Evolutionary conservation across 306 rosid species (phyloP).

Genomic region (Malus orientalis): DNA sequence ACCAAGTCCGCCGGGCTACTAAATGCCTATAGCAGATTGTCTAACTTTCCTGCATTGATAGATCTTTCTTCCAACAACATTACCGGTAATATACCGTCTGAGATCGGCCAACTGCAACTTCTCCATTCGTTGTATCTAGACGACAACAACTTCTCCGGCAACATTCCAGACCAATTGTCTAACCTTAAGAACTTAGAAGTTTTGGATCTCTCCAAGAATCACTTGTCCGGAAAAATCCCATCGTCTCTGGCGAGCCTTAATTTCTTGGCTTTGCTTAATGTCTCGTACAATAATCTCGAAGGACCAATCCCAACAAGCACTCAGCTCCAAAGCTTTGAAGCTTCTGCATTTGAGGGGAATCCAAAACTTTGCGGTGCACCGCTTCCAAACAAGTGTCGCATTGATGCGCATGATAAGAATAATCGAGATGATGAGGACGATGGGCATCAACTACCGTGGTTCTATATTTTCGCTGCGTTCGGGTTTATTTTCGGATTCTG

Average conservation of each 20-base stretch:
- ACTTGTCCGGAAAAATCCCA: background rate
- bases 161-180: background rate
- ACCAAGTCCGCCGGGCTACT: no score
- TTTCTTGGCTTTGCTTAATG: no score
- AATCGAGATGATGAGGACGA: background rate
- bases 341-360: no score
- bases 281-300: background rate
- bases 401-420: background rate
- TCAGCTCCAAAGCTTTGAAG: no score
- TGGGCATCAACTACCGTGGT: background rate
- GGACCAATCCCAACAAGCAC: no score
- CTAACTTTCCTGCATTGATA: background rate
- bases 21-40: background rate
- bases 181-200: background rate
- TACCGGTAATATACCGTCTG: no score
- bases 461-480: background rate
- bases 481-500: no score
- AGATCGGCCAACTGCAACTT: background rate
- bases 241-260: background rate
- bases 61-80: background rate
- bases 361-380: no score
- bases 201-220: background rate
- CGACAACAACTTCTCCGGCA: background rate
- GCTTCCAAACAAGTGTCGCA: background rate
- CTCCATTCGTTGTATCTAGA: accelerated